phyloP scores from a whole-genome alignment of 208 protist genomes.

The Polymyxa betae region DNA sequence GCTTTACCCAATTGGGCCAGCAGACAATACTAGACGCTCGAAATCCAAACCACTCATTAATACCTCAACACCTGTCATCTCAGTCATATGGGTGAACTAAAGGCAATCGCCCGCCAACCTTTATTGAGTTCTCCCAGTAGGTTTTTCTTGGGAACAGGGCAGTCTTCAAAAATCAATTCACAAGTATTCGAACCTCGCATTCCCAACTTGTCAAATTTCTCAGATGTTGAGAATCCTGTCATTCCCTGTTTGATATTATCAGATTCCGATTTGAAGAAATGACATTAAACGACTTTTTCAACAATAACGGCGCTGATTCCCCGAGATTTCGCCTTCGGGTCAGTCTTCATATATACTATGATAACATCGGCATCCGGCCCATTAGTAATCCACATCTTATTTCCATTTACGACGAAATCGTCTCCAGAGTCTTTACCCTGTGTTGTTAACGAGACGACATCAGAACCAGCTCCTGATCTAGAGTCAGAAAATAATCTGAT shows the following conservation, averaged over 20 bases:
- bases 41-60: conserved; percentile 84
- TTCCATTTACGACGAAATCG: conserved; percentile 82
- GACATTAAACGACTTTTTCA: conserved; percentile 69
- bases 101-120: conserved; percentile 41
- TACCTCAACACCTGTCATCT: conserved; percentile 79
- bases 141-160: conserved; percentile 72
- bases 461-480: conserved; percentile 78
- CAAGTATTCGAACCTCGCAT: conserved; percentile 84
- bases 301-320: conserved; percentile 83
- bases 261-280: background rate
- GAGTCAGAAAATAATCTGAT: background rate
- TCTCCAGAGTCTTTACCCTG: conserved; percentile 77
- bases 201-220: conserved; percentile 84
- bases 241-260: background rate
- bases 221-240: conserved; percentile 74
- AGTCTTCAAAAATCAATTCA: conserved; percentile 79
- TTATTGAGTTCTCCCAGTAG: conserved; percentile 63
- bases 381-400: conserved; percentile 97
- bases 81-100: conserved; percentile 74
- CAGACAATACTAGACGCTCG: conserved; percentile 79
- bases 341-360: conserved; percentile 93
- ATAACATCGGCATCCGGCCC: conserved; percentile 84
- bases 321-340: conserved; percentile 67
- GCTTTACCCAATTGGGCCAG: conserved; percentile 74
- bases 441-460: conserved; percentile 91